Evolutionary conservation across 495 filamentous ascomycete species (phyloP).

Genomic region (Penicilliopsis zonata): DNA sequence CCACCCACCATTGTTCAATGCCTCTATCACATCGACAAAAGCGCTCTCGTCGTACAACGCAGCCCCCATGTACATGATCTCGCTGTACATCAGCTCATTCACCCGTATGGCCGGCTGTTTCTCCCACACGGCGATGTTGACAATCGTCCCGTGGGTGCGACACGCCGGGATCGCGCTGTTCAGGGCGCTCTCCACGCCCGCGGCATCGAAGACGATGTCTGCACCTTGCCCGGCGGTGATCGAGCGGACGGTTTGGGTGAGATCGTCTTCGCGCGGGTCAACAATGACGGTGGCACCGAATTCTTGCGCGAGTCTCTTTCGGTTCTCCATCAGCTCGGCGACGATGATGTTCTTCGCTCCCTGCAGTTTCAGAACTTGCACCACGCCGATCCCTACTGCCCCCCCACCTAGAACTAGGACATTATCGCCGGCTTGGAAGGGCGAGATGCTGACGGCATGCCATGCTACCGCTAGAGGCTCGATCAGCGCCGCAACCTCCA

Average conservation of each 20-base stretch:
- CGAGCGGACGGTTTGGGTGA: conserved; percentile 30
- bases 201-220: conserved; percentile 45
- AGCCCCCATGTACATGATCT: conserved; percentile 36
- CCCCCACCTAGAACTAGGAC: conserved; percentile 48
- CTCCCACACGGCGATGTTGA: conserved; percentile 55
- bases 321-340: conserved; percentile 36
- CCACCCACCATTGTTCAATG: conserved; percentile 33
- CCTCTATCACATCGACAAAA: conserved; percentile 42
- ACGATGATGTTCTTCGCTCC: conserved; percentile 42
- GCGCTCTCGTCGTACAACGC: conserved; percentile 42
- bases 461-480: conserved; percentile 54
- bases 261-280: conserved; percentile 41
- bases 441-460: conserved; percentile 48
- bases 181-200: conserved; percentile 42
- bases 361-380: conserved; percentile 42
- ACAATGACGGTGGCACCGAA: conserved; percentile 45
- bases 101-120: conserved; percentile 32
- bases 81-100: conserved; percentile 34
- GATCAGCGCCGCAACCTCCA: conserved; percentile 32
- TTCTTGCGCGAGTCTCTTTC: conserved; percentile 35
- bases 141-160: conserved; percentile 40
- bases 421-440: conserved; percentile 35
- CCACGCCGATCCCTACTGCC: conserved; percentile 49
- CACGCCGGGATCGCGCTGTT: conserved; percentile 35
- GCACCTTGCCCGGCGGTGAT: conserved; percentile 37